Base-by-base conservation (phyloP, 352 stramenopile species). In the Blastocystis sp. region DNA sequence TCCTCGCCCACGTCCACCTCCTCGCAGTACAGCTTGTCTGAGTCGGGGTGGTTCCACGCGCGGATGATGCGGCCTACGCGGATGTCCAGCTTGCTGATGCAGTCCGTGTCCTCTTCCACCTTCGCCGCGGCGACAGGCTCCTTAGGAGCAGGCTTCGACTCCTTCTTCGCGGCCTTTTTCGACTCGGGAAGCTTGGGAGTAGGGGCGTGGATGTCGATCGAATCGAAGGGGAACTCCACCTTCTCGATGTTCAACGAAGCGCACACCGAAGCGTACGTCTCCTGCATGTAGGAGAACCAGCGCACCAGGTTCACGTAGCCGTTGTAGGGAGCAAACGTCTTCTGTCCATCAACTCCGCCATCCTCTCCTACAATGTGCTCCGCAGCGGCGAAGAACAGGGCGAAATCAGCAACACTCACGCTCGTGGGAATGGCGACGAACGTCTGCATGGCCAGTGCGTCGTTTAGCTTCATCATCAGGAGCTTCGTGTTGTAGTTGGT, bases 11-110 rank as follows among this genome's bases (percentile, higher is more conserved):
- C 92, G 84, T 95, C 92, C 46, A 96, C 95, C 87, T 95, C 91
- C 87, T 96, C 92, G 72, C 92, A 95, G 89, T 94, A 96, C 46
- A 96, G 89, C 88, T 95, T 95, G 86, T 95, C 92, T 21, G 92
- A 92, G 4, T 90, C 93, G 72, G 94, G 91, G 88, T 95, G 92
- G 88, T 94, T 94, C 92, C 92, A 95, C 56, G 94, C 92, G 84
- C 94, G 94, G 85, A 94, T 89, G 87, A 96, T 95, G 84, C 93
- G 90, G 49, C 92, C 92, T 53, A 96, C 92, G 72, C 92, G 92
- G 79, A 96, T 95, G 89, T 95, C 92, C 49, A 95, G 89, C 88
- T 95, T 81, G 69, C 69, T 81, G 24, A 81, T 81, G 9, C 4
- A 40, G 40, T 81, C 51, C 40, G 69, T 51, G 29, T 81, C 69